Conservation (phyloP, 169 alveolate species). For the Plasmodium coatneyi region DNA sequence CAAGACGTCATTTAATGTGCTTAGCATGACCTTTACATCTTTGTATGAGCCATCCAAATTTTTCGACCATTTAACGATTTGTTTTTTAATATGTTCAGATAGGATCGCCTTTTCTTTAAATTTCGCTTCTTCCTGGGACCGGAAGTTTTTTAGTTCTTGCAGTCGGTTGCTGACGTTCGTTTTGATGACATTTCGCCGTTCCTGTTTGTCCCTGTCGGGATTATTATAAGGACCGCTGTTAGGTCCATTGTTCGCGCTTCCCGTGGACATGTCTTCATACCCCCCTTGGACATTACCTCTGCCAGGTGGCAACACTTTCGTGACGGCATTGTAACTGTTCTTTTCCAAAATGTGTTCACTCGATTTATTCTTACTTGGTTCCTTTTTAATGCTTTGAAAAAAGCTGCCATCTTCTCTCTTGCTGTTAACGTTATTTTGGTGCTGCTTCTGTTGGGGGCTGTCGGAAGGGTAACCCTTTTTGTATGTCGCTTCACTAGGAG, state of each 20-base stretch:
- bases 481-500: background rate
- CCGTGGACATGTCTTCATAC: background rate
- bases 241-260: background rate
- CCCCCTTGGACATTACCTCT: background rate
- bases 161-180: slow-evolving; percentile 36
- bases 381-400: slow-evolving; percentile 15
- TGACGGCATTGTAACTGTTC: background rate
- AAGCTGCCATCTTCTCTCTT: background rate
- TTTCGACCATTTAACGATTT: slow-evolving; percentile 82
- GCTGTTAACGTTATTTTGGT: background rate
- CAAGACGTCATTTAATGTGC: slow-evolving; percentile 87
- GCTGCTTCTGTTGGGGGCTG: background rate
- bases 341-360: slow-evolving; percentile 9
- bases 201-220: background rate
- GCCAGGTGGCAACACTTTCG: background rate
- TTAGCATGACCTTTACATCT: slow-evolving; percentile 87
- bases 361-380: background rate
- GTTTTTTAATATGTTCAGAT: slow-evolving; percentile 71
- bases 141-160: slow-evolving; percentile 37
- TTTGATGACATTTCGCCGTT: slow-evolving; percentile 12
- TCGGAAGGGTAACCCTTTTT: background rate
- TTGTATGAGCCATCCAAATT: slow-evolving; percentile 81
- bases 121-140: slow-evolving; percentile 52
- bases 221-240: background rate
- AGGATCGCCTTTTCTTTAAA: slow-evolving; percentile 63